phyloP scores from a whole-genome alignment of 1,139 yeast species.

The Yamadazyma atlantica region DNA sequence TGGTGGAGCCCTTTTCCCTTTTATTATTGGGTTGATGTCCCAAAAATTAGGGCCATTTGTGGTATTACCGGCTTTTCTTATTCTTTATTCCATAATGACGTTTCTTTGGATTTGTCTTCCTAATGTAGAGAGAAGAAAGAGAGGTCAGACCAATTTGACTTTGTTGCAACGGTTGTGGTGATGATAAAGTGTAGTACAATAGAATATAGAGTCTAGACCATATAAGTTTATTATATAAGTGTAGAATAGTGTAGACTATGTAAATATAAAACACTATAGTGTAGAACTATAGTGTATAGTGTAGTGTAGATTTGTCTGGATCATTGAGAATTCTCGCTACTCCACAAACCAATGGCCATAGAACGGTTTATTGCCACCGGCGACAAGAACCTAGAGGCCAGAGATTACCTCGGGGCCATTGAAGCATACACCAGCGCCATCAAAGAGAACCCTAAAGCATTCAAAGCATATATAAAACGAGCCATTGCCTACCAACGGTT shows the following conservation, averaged over 20 bases:
- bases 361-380: constrained; percentile 39
- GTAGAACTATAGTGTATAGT: too few relatives aligned
- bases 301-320: too few relatives aligned
- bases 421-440: constrained; percentile 31
- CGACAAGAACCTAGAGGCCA: constrained; percentile 26
- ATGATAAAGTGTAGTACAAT: too few relatives aligned
- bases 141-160: constrained; percentile 7
- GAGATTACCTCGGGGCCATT: constrained; percentile 41
- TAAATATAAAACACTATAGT: too few relatives aligned
- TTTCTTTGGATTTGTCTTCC: constrained; percentile 49
- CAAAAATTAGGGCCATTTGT: constrained; percentile 52
- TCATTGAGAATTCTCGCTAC: background rate
- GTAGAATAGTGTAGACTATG: too few relatives aligned
- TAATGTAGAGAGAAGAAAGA: constrained; percentile 23
- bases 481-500: constrained; percentile 58
- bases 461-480: constrained; percentile 52
- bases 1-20: constrained; percentile 62
- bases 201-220: too few relatives aligned
- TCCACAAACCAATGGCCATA: constrained; percentile 38
- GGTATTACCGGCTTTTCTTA: constrained; percentile 53
- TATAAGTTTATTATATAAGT: too few relatives aligned
- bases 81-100: constrained; percentile 36
- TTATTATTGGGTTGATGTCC: constrained; percentile 54
- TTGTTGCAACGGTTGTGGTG: constrained; percentile 1
- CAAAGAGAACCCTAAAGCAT: constrained; percentile 45